These are phyloP conservation scores for Penicillium expansum DNA, from an alignment of 2,329 filamentous ascomycete genomes.

Conservation along the genomic window DNA sequence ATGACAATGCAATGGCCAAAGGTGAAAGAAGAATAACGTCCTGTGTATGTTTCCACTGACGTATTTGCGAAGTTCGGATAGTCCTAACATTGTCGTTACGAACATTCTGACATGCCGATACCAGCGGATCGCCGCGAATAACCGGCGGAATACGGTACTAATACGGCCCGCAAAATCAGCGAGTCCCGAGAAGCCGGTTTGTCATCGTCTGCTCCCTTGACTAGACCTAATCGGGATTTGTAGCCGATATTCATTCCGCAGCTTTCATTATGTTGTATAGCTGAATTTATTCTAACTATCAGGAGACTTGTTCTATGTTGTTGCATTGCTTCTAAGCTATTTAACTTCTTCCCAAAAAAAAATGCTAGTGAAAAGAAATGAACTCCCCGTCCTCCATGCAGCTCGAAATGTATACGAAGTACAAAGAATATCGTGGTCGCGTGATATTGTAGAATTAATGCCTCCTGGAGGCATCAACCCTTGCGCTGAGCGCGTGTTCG, in stretches of 20 bases:
- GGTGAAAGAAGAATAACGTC: constrained; percentile 4
- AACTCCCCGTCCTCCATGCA: constrained; percentile 18
- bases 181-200: constrained; percentile 24
- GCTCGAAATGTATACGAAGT: constrained; percentile 19
- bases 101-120: constrained; percentile 35
- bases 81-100: constrained; percentile 5
- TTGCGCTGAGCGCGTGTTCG: constrained; percentile 48
- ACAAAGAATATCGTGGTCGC: constrained; percentile 20
- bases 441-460: constrained; percentile 8
- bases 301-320: constrained; percentile 8
- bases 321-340: constrained; percentile 6
- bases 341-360: not conserved
- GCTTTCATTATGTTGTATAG: too few species aligned
- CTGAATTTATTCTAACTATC: not conserved
- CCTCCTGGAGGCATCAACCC: constrained; percentile 2
- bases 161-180: constrained; percentile 17
- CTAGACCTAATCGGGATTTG: not conserved
- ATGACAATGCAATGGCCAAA: constrained; percentile 4
- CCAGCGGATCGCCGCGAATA: constrained; percentile 21
- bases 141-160: constrained; percentile 16
- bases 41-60: constrained; percentile 10
- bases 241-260: not conserved
- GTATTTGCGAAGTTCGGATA: constrained; percentile 7
- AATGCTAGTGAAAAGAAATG: not conserved
- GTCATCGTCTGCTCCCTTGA: constrained; percentile 11